Conservation (phyloP, 441 rosid species). For the Brassica hybrid region DNA sequence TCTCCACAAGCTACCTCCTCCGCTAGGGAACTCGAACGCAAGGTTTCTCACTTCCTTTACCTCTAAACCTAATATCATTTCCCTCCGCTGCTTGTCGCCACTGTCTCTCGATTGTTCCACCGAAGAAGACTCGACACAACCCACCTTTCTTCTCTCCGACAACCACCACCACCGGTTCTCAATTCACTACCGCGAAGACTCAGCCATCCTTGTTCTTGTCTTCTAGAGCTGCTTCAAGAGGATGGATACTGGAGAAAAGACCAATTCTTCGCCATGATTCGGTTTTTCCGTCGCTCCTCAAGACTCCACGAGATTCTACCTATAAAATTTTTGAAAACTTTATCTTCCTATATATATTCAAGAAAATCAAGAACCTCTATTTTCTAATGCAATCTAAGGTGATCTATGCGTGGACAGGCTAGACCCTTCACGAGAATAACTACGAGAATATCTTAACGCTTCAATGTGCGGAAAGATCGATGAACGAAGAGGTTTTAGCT, state of each 20-base stretch:
- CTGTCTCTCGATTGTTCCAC: constrained; percentile 16
- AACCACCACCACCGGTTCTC: constrained; percentile 41
- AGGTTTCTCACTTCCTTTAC: constrained; percentile 18
- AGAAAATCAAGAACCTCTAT: not conserved
- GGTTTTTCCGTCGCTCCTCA: constrained; percentile 52
- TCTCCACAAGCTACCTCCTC: constrained; percentile 29
- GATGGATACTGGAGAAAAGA: constrained; percentile 75
- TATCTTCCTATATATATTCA: not conserved
- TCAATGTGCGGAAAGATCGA: constrained; percentile 51
- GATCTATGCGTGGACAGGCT: constrained; percentile 65
- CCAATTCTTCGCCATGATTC: constrained; percentile 63
- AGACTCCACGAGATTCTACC: constrained; percentile 57
- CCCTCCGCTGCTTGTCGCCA: constrained; percentile 18
- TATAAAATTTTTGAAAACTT: constrained; percentile 36
- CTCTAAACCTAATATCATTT: constrained; percentile 6
- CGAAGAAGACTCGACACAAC: constrained; percentile 17
- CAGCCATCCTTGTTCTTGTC: constrained; percentile 45
- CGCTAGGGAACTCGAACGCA: constrained; percentile 35
- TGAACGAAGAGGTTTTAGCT: constrained; percentile 58
- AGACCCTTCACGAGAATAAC: constrained; percentile 52
- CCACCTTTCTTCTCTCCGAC: constrained; percentile 55
- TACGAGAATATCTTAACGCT: constrained; percentile 62
- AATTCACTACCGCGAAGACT: constrained; percentile 52
- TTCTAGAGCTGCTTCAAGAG: constrained; percentile 57
- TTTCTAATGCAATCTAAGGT: constrained; percentile 31